These are phyloP conservation scores for Boletellus emodensis DNA, from an alignment of 768 basidiomycete species.

Conservation along the genomic window DNA sequence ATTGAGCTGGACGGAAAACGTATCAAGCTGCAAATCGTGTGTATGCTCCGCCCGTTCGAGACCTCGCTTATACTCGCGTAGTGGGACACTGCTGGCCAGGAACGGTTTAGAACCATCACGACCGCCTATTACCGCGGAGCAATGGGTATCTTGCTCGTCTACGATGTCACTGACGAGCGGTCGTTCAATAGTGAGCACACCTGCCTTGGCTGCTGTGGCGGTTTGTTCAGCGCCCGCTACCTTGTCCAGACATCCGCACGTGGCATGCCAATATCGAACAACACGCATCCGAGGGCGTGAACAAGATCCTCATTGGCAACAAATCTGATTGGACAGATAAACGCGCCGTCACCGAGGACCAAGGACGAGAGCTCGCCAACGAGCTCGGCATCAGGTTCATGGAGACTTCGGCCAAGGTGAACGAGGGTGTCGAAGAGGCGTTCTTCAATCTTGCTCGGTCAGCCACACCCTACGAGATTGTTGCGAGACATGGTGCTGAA, in stretches of 20 bases:
- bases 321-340: conserved; percentile 99
- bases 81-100: conserved; percentile 99
- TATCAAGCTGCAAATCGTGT: conserved; percentile 97
- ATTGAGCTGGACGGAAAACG: conserved; percentile 98
- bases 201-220: conserved; percentile 14
- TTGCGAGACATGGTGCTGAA: background rate
- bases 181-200: conserved; percentile 86
- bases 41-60: conserved; percentile 26
- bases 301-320: conserved; percentile 99
- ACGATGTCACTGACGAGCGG: conserved; percentile 92
- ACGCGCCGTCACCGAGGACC: conserved; percentile 84
- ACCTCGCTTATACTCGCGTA: conserved; percentile 30
- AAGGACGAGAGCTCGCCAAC: conserved; percentile 86
- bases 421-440: conserved; percentile 97
- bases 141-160: conserved; percentile 98
- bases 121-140: conserved; percentile 99
- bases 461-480: conserved; percentile 24
- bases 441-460: conserved; percentile 97
- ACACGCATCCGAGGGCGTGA: conserved; percentile 97
- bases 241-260: conserved; percentile 81
- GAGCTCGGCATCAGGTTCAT: conserved; percentile 96
- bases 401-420: conserved; percentile 96
- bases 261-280: conserved; percentile 99
- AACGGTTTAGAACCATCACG: conserved; percentile 97
- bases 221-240: background rate